Conservation (phyloP, 2,329 filamentous ascomycete species). For the Cytospora paraplurivora region DNA sequence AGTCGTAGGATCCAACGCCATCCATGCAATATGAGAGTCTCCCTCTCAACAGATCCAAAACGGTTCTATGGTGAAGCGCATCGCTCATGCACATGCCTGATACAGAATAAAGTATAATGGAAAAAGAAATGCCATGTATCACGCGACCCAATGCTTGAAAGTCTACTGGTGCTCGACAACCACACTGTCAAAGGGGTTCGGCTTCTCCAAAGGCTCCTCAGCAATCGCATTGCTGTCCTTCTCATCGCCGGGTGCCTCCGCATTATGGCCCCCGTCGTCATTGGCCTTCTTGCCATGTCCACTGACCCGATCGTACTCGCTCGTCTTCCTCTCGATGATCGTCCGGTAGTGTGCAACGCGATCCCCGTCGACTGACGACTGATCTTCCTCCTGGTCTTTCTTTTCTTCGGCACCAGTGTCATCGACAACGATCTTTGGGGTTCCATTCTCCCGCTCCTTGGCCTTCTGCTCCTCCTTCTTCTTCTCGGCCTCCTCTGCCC, state of each 20-base stretch:
- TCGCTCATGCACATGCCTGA: not conserved
- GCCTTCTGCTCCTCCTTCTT: constrained; percentile 5
- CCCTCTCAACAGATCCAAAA: not conserved
- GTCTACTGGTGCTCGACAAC: not conserved
- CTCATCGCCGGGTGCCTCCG: not conserved
- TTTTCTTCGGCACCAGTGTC: not conserved
- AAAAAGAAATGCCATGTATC: not conserved
- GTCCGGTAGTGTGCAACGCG: constrained; percentile 32
- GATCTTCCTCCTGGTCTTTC: not conserved
- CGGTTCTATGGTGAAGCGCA: not conserved
- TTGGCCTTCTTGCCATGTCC: not conserved
- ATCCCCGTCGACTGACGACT: constrained; percentile 23
- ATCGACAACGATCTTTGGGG: not conserved
- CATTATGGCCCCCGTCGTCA: not conserved
- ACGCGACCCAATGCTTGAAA: not conserved
- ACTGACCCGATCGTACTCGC: constrained; percentile 23
- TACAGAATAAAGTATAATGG: not conserved
- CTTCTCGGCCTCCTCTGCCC: constrained; percentile 23
- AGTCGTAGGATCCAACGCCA: not conserved
- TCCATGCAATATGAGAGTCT: not conserved
- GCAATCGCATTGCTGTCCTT: not conserved
- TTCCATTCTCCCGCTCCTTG: not conserved
- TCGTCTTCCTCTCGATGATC: constrained; percentile 30
- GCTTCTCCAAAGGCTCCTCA: not conserved
- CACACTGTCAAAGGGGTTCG: not conserved